Evolutionary conservation across 1,284 basidiomycete genomes (phyloP).

Genomic region (Phellinidium pouzarii): DNA sequence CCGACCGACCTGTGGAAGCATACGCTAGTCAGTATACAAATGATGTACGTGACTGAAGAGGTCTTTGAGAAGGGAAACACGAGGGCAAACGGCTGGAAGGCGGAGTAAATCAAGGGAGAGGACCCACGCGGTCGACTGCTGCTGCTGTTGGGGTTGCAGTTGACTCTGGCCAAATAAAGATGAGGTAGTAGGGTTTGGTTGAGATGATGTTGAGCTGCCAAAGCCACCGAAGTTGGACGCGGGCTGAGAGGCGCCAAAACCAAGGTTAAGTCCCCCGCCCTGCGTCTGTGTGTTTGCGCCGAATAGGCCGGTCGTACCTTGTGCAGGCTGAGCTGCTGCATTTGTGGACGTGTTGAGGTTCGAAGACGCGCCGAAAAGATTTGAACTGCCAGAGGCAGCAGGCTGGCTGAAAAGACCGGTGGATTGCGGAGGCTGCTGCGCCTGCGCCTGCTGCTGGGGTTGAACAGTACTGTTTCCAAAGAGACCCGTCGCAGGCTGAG

Average conservation of each 20-base stretch:
- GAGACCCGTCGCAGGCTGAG: conserved; percentile 26
- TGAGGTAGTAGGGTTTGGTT: neutral
- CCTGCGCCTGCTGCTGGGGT: conserved; percentile 27
- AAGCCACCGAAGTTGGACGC: conserved; percentile 14
- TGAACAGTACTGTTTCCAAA: conserved; percentile 32
- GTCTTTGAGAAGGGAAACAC: neutral
- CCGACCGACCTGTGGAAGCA: conserved; percentile 22
- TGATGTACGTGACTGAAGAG: neutral
- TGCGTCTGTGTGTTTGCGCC: conserved; percentile 14
- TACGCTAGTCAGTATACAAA: neutral
- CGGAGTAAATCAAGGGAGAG: conserved; percentile 1
- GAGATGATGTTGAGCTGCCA: conserved; percentile 4
- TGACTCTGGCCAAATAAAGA: conserved; percentile 16
- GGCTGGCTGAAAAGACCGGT: conserved; percentile 21
- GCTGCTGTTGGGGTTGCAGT: conserved; percentile 14
- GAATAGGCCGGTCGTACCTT: conserved; percentile 16
- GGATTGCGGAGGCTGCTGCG: conserved; percentile 23
- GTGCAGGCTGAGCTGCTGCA: conserved; percentile 22
- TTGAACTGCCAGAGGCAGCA: conserved; percentile 29
- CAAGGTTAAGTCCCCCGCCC: conserved; percentile 3
- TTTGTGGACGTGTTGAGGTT: conserved; percentile 20
- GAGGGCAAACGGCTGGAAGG: neutral
- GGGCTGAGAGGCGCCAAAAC: conserved; percentile 10
- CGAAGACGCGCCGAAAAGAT: conserved; percentile 28
- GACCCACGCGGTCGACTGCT: conserved; percentile 17